Evolutionary conservation across 2,329 filamentous ascomycete species (phyloP), one percentile per base, ranked within the genome.

Genomic region (Cephalotrichum gorgonifer): DNA sequence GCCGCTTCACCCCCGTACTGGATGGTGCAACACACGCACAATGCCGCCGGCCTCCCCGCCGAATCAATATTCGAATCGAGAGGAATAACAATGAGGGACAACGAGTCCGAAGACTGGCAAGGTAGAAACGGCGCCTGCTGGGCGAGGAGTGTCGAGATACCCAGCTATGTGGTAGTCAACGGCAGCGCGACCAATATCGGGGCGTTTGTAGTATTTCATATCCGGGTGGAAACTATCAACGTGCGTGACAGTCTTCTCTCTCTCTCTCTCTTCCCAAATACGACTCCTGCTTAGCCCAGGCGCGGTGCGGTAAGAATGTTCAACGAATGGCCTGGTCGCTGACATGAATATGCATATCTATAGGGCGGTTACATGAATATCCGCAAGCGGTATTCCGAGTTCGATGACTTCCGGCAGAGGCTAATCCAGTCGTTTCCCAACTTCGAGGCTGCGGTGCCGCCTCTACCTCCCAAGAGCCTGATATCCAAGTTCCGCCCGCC

Each of bases 151-250:
- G 80, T 83, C 48, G 71, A 76, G 54, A 72, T 84, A 39, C 68
- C 72, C 33, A 75, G 79, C 58, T 67, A 77, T 60, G 75, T 76
- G 11, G 57, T 79, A 20, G 73, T 84, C 43, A 77, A 79, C 51
- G 72, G 76, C 46, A 73, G 74, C 53, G 63, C 73, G 31, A 76
- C 73, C 14, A 78, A 73, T 55, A 73, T 81, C 26, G 91, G 91
- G n/a, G 86, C 90, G 2, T 98, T 97, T 68, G 88, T 96, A 2
- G 89, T 95, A 7, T 98, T 88, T 87, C 93, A 88, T 61, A 89
- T 93, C 59, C 81, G 76, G 44, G 87, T 98, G 42, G 83, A 93
- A 63, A 96, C 89, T 3, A 70, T 97, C 46, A 85, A 81, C 64
- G 88, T 90, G 62, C 63, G 81, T 75, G 26, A 25, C 26, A n/a